These are phyloP conservation scores for Pisolithus orientalis DNA, from an alignment of 768 basidiomycete genomes.

Conservation along the genomic window DNA sequence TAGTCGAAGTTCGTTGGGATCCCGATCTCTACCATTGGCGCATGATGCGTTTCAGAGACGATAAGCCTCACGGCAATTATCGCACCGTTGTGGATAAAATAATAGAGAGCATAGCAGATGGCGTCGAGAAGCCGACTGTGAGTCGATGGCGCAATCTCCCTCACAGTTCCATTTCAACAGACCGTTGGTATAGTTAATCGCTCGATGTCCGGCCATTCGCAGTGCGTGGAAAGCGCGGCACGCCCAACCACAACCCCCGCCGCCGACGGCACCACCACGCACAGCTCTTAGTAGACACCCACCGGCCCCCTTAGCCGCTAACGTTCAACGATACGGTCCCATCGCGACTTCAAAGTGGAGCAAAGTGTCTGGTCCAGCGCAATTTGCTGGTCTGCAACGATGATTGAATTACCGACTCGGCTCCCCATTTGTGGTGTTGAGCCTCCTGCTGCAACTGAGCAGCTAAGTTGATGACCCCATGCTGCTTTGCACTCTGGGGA, in stretches of 20 bases:
- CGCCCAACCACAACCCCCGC: conserved; percentile 30
- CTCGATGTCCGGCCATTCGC: conserved; percentile 56
- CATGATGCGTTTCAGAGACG: conserved; percentile 90
- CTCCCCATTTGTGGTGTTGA: not conserved
- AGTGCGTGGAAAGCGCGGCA: conserved; percentile 70
- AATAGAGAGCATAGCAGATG: conserved; percentile 86
- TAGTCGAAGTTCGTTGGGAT: conserved; percentile 95
- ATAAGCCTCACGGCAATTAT: conserved; percentile 92
- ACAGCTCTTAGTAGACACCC: conserved; percentile 20
- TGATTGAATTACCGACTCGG: conserved; percentile 27
- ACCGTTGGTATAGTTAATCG: conserved; percentile 50
- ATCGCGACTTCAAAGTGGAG: conserved; percentile 62
- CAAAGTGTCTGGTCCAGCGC: conserved; percentile 61
- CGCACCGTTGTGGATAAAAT: conserved; percentile 80
- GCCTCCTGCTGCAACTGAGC: too few species aligned
- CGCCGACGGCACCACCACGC: conserved; percentile 16
- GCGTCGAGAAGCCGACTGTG: conserved; percentile 85
- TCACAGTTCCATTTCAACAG: conserved; percentile 7
- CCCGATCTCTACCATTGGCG: conserved; percentile 60
- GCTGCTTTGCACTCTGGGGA: not conserved
- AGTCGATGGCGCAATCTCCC: conserved; percentile 23
- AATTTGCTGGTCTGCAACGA: conserved; percentile 61
- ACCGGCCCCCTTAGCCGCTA: conserved; percentile 12
- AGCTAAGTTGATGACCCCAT: not conserved
- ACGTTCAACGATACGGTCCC: conserved; percentile 50